These are phyloP conservation scores for Fusarium tricinctum DNA, from an alignment of 2,329 filamentous ascomycete species.

Conservation along the genomic window DNA sequence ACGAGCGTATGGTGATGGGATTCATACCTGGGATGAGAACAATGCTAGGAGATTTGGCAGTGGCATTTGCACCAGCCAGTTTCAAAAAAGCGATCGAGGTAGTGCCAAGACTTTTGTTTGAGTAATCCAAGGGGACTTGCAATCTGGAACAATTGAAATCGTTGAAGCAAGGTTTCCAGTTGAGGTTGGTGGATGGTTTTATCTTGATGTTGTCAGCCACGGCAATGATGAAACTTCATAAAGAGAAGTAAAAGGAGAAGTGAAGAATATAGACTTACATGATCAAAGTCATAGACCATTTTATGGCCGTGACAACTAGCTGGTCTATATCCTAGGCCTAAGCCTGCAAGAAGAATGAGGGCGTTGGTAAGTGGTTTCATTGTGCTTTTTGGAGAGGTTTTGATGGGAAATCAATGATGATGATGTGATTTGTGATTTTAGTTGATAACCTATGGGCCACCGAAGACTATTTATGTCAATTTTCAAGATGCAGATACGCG, in stretches of 20 bases:
- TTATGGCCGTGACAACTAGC: background rate
- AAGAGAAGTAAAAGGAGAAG: background rate
- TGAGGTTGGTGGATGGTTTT: background rate
- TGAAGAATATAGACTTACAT: background rate
- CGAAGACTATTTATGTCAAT: background rate
- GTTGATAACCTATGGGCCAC: background rate
- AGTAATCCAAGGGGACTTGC: background rate
- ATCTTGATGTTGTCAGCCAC: background rate
- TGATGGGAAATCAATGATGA: fast-evolving
- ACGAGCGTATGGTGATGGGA: no score
- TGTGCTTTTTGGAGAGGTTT: background rate
- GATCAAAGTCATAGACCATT: background rate
- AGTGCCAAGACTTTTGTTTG: background rate
- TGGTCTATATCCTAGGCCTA: background rate
- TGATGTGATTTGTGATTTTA: no score
- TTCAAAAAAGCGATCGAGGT: background rate
- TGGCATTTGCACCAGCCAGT: slow-evolving; percentile 1
- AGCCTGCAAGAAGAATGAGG: background rate
- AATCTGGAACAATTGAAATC: slow-evolving; percentile 1
- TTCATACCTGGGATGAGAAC: background rate
- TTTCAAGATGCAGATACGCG: background rate
- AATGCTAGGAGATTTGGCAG: background rate
- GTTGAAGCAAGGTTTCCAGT: slow-evolving; percentile 1
- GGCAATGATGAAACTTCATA: no score
- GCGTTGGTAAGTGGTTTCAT: background rate